Evolutionary conservation across 495 filamentous ascomycete species (phyloP).

Genomic region (Sporormia fimetaria): DNA sequence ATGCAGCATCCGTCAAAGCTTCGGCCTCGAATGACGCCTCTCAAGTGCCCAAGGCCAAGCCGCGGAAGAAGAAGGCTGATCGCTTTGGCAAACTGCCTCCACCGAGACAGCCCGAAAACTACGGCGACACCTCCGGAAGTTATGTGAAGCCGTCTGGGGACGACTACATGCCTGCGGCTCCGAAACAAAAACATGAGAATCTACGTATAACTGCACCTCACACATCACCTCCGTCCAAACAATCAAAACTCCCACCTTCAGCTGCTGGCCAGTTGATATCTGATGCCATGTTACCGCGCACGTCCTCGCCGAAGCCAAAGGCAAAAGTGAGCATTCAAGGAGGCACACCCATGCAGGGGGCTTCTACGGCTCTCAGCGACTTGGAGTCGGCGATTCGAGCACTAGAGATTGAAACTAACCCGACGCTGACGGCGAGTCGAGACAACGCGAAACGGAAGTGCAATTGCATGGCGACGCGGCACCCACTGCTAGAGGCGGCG

Average conservation of each 20-base stretch:
- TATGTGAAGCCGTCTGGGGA: conserved; percentile 55
- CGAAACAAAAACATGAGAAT: conserved; percentile 31
- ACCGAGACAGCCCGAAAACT: conserved; percentile 46
- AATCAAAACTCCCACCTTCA: conserved; percentile 51
- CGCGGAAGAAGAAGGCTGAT: conserved; percentile 49
- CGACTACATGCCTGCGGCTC: conserved; percentile 46
- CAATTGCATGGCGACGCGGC: conserved; percentile 72
- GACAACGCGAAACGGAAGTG: conserved; percentile 50
- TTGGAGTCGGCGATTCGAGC: conserved; percentile 84
- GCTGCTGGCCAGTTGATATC: conserved; percentile 67
- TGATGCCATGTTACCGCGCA: conserved; percentile 50
- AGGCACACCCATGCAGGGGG: conserved; percentile 64
- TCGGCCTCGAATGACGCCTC: conserved; percentile 22
- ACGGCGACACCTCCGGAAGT: conserved; percentile 44
- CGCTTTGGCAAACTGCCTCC: conserved; percentile 49
- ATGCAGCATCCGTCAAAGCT: conserved; percentile 22
- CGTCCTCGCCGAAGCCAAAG: conserved; percentile 37
- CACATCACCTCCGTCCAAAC: conserved; percentile 4
- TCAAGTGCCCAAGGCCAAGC: conserved; percentile 26
- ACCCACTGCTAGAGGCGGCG: conserved; percentile 72
- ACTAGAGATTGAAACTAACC: conserved; percentile 83
- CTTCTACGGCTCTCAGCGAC: conserved; percentile 64
- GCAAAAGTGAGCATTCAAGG: conserved; percentile 58
- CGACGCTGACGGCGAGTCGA: conserved; percentile 42
- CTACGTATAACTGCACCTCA: too few relatives aligned